phyloP scores from a whole-genome alignment of 108 stramenopile species.

The Seminavis robusta region DNA sequence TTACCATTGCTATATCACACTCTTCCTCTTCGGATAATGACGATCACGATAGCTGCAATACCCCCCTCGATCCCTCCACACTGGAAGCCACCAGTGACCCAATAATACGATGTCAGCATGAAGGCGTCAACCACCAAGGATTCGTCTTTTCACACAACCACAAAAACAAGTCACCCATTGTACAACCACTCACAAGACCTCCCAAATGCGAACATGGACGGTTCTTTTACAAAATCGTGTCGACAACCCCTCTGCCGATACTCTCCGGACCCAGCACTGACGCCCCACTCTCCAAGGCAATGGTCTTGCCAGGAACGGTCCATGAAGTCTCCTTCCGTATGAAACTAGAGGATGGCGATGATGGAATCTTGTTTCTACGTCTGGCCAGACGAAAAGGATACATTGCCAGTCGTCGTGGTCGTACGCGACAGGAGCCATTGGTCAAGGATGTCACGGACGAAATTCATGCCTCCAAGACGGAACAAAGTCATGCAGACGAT shows the following conservation, averaged over 20 bases:
- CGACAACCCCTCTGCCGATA: slow-evolving; percentile 66
- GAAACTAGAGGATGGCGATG: not conserved
- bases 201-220: slow-evolving; percentile 47
- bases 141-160: slow-evolving; percentile 14
- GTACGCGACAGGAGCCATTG: slow-evolving; percentile 14
- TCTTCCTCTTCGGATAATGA: too few relatives aligned
- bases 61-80: slow-evolving; percentile 30
- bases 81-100: slow-evolving; percentile 6
- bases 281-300: slow-evolving; percentile 54
- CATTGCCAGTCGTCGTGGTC: slow-evolving; percentile 65
- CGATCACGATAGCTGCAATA: slow-evolving; percentile 10
- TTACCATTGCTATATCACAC: slow-evolving; percentile 6
- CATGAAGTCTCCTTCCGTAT: slow-evolving; percentile 65
- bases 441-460: slow-evolving; percentile 23
- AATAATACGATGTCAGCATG: not conserved
- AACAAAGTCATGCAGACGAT: slow-evolving; percentile 5
- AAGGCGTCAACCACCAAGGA: not conserved
- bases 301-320: slow-evolving; percentile 62
- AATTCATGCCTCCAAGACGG: not conserved
- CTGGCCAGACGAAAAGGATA: slow-evolving; percentile 65
- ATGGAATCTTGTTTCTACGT: slow-evolving; percentile 42
- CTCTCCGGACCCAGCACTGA: slow-evolving; percentile 65
- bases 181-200: slow-evolving; percentile 25
- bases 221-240: slow-evolving; percentile 59
- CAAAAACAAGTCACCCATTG: slow-evolving; percentile 29